Percentiles rank a stretch among this genome's conserved stretches.
Evolutionary conservation across 2,329 filamentous ascomycete species (phyloP).

Genomic region (Sporothrix luriei): DNA sequence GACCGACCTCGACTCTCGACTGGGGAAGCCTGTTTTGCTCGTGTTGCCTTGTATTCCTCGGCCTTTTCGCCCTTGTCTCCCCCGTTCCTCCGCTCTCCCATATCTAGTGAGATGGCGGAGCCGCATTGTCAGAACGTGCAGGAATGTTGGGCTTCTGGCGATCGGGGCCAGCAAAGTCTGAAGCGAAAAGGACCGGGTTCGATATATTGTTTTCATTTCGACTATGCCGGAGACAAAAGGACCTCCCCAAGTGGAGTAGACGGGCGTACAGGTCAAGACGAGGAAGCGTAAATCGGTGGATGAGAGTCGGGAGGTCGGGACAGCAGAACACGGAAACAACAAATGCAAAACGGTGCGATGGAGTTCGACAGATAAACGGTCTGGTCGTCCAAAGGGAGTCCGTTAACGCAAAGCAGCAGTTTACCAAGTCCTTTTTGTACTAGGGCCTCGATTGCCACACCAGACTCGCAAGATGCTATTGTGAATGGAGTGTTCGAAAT

Average conservation of each 20-base stretch:
- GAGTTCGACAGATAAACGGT: conserved; percentile 1
- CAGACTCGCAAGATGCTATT: neutral
- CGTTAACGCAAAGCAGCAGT: neutral
- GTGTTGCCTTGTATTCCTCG: too few species aligned
- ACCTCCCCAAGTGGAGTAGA: conserved; percentile 1
- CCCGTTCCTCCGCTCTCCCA: too few species aligned
- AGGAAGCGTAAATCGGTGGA: neutral
- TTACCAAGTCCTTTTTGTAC: too few species aligned
- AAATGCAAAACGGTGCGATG: neutral
- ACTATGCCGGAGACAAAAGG: neutral
- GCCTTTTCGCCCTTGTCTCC: too few species aligned
- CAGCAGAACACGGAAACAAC: neutral
- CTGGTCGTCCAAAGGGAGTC: neutral
- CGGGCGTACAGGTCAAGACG: neutral
- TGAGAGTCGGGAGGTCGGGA: too few species aligned
- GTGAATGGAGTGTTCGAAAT: neutral
- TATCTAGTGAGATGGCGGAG: neutral
- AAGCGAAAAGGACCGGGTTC: neutral
- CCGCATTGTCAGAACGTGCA: neutral
- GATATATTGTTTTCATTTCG: neutral
- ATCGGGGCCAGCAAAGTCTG: neutral
- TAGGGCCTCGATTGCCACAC: neutral
- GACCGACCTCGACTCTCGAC: too few species aligned
- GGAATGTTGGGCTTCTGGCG: neutral
- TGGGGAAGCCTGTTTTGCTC: too few species aligned